A percentile compares a stretch with the other conserved stretches of the same genome.
These are phyloP conservation scores for Xylariales sp. DNA, from an alignment of 2,329 filamentous ascomycete species.

Conservation along the genomic window DNA sequence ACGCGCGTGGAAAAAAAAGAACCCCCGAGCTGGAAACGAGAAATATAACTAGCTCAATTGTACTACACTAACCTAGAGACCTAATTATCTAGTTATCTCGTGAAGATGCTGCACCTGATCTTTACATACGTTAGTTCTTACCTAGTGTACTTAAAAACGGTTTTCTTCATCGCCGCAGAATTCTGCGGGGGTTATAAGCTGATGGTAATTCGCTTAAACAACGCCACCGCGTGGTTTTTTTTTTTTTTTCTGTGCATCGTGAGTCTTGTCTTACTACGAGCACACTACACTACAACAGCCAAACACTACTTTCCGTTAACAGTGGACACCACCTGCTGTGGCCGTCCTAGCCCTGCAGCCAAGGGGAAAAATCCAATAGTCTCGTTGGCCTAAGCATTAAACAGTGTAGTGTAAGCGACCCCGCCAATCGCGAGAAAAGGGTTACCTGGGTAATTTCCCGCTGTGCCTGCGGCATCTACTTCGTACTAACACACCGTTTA, in stretches of 20 bases:
- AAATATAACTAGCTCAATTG: no score
- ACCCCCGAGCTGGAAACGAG: no score
- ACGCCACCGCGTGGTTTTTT: not conserved
- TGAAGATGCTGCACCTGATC: no score
- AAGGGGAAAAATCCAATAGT: conserved; percentile 29
- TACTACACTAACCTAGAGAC: no score
- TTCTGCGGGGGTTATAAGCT: not conserved
- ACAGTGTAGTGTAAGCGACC: conserved; percentile 7
- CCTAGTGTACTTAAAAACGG: no score
- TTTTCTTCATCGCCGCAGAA: no score
- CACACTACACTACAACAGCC: not conserved
- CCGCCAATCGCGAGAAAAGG: conserved; percentile 19
- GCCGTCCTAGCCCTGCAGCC: conserved; percentile 21
- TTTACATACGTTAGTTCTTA: no score
- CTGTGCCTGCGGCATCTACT: conserved; percentile 27
- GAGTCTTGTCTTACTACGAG: conserved; percentile 23
- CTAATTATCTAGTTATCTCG: no score
- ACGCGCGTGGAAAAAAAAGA: no score
- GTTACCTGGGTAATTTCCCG: conserved; percentile 5
- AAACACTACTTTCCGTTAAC: not conserved
- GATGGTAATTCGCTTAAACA: not conserved
- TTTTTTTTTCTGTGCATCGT: not conserved
- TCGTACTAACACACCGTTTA: conserved; percentile 2
- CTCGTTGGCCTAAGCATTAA: not conserved
- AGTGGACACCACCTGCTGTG: not conserved